These are phyloP conservation scores for Ogataea henricii DNA, from an alignment of 805 yeast genomes.

Conservation along the genomic window DNA sequence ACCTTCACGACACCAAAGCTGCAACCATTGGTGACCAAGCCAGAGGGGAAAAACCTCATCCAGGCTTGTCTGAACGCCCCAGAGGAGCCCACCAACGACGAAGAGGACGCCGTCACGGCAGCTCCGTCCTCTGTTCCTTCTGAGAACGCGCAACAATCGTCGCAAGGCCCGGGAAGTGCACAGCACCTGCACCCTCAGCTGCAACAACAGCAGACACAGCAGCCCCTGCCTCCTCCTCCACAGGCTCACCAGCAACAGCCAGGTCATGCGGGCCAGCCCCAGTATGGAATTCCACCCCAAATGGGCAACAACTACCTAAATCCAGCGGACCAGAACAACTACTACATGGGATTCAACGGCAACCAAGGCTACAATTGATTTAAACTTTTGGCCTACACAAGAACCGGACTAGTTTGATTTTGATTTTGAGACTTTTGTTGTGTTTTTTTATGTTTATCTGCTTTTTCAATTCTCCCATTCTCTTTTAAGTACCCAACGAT, in stretches of 20 bases:
- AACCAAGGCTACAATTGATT: slow-evolving; percentile 31
- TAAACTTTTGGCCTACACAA: neutral
- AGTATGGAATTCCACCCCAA: slow-evolving; percentile 29
- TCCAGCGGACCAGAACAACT: slow-evolving; percentile 30
- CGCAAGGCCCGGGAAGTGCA: slow-evolving; percentile 23
- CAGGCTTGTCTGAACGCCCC: slow-evolving; percentile 98
- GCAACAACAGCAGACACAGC: slow-evolving; percentile 37
- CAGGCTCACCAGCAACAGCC: slow-evolving; percentile 25
- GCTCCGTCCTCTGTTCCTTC: slow-evolving; percentile 16
- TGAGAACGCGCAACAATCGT: slow-evolving; percentile 23
- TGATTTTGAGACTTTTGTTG: neutral
- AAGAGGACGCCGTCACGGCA: slow-evolving; percentile 44
- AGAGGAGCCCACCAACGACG: slow-evolving; percentile 70
- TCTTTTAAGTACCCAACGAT: neutral
- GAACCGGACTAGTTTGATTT: neutral
- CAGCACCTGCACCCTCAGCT: slow-evolving; percentile 38
- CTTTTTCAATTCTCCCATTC: neutral
- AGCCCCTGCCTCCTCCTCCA: slow-evolving; percentile 31
- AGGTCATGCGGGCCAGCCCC: slow-evolving; percentile 27
- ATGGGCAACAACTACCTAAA: slow-evolving; percentile 29
- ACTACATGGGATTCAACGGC: slow-evolving; percentile 33
- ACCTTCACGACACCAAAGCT: slow-evolving; percentile 99
- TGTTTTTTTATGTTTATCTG: neutral
- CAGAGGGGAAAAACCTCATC: slow-evolving; percentile 94
- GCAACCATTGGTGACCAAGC: slow-evolving; percentile 95